A percentile compares a stretch with the other conserved stretches of the same genome.
These are phyloP conservation scores for Apiotrichum siamense DNA, from an alignment of 1,284 basidiomycete genomes.

Conservation along the genomic window DNA sequence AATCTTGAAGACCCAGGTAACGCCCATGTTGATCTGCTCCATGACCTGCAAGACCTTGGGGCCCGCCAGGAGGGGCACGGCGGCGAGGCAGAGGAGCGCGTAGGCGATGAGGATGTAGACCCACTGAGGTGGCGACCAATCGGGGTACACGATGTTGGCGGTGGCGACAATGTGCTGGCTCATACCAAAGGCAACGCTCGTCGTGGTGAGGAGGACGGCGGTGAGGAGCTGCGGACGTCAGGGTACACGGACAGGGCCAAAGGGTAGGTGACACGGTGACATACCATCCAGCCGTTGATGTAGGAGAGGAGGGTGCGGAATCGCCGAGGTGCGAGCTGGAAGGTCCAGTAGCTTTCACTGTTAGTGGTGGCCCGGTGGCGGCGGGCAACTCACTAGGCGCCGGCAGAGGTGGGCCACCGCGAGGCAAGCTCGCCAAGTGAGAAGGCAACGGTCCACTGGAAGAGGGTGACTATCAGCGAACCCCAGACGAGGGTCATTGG, in stretches of 20 bases:
- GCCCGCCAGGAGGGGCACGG: conserved; percentile 7
- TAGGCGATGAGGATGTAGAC: conserved; percentile 12
- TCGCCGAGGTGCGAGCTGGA: conserved; percentile 11
- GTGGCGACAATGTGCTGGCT: conserved; percentile 14
- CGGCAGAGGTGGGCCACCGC: conserved; percentile 13
- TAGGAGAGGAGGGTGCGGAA: conserved; percentile 12
- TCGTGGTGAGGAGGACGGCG: conserved; percentile 10
- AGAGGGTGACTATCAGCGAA: conserved; percentile 8
- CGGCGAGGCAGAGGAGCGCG: conserved; percentile 5
- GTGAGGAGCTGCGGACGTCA: conserved; percentile 3
- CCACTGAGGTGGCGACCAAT: conserved; percentile 14
- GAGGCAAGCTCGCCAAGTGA: conserved; percentile 13
- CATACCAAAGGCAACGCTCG: conserved; percentile 12
- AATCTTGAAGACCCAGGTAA: conserved; percentile 10
- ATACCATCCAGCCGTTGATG: conserved; percentile 14
- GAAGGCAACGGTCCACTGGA: conserved; percentile 11
- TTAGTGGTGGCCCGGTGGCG: neutral
- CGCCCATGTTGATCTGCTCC: conserved; percentile 8
- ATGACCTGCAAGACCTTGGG: conserved; percentile 5
- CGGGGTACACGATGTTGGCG: conserved; percentile 9
- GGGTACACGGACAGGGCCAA: no score
- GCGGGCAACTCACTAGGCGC: conserved; percentile 6
- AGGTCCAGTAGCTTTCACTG: conserved; percentile 16
- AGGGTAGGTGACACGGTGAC: neutral
- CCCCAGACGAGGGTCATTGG: conserved; percentile 14